phyloP scores from a whole-genome alignment of 2,329 filamentous ascomycete species.

The Claviceps africana region DNA sequence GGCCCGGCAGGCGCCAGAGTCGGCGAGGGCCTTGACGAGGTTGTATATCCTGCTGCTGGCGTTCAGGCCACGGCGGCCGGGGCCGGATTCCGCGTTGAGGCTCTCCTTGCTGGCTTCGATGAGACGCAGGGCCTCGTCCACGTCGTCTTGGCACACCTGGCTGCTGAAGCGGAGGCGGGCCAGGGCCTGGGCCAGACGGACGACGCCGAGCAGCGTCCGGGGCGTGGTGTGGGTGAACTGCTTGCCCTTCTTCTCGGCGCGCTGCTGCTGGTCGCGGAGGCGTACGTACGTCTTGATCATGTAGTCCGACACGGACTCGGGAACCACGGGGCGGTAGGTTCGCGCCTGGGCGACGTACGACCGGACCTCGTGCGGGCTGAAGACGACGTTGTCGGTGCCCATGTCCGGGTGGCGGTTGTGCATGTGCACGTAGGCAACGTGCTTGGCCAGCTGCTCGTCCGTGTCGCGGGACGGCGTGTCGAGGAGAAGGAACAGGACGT shows the following conservation, averaged over 20 bases:
- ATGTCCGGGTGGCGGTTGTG: slow-evolving; percentile 82
- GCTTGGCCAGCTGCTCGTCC: slow-evolving; percentile 85
- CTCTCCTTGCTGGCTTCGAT: slow-evolving; percentile 90
- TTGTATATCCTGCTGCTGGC: slow-evolving; percentile 88
- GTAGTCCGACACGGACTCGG: slow-evolving; percentile 79
- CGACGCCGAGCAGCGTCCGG: slow-evolving; percentile 80
- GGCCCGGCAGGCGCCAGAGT: slow-evolving; percentile 71
- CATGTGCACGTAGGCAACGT: slow-evolving; percentile 96
- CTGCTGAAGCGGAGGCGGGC: slow-evolving; percentile 82
- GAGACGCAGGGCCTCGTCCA: slow-evolving; percentile 84
- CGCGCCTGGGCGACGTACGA: slow-evolving; percentile 92
- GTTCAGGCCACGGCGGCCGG: slow-evolving; percentile 54
- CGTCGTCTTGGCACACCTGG: slow-evolving; percentile 76
- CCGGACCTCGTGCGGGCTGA: slow-evolving; percentile 83
- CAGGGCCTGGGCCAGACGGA: slow-evolving; percentile 86
- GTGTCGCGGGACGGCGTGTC: slow-evolving; percentile 82
- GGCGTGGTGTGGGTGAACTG: slow-evolving; percentile 91
- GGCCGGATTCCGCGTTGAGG: slow-evolving; percentile 55
- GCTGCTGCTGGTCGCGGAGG: slow-evolving; percentile 81
- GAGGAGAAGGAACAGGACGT: slow-evolving; percentile 90
- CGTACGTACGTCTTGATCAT: slow-evolving; percentile 94
- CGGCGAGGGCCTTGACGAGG: slow-evolving; percentile 76
- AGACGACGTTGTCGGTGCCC: slow-evolving; percentile 49
- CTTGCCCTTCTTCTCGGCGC: slow-evolving; percentile 79
- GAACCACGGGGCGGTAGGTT: slow-evolving; percentile 75